Base-by-base conservation (phyloP, 768 basidiomycete species). In the Suillus americanus region DNA sequence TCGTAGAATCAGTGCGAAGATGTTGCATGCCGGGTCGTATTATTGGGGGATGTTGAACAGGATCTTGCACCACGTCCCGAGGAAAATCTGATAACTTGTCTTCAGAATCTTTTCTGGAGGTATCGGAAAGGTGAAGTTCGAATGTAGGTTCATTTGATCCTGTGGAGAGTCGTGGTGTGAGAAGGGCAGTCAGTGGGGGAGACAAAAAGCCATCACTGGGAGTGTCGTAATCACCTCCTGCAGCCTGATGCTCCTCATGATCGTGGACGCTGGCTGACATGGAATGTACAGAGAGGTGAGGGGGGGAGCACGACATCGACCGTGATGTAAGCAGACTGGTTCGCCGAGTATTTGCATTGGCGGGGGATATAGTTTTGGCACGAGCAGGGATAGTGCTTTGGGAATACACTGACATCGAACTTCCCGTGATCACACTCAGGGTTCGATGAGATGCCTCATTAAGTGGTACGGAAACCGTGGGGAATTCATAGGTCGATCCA, bases 61-160 rank as follows among this genome's bases (percentile, higher is more conserved):
- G 37, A 12, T 30, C 33, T n/a, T 35, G 63, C 16, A 62, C 38
- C 14, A 56, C n/a, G 8, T 62, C 60, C 33, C 53, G 53, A 7
- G 62, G 51, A 8, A 67, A 45, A 18, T 67, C 67, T 40, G 40
- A 41, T 53, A 56, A 65, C 13, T 40, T 9, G 16, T 61, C 53
- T 9, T 37, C 41, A 9, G 61, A 55, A 20, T 37, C 30, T 16
- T n/a, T 59, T 20, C 48, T 62, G 28, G 65, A 38, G 38, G 18
- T 14, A 59, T 66, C 60, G 2, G 67, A 61, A 38, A 62, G 67
- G n/a, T 60, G 65, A 5, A 64, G 23, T 20, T 62, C 65, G 40
- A 62, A 68, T 20, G 65, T 61, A 2, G 62, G 40, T 28, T 50
- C 60, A 28, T 33, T 30, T 12, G 60, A 41, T 46, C 50, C 56